These are phyloP conservation scores for Fimicolochytrium jonesii DNA, from an alignment of 192 early-diverging fungal genomes.

Conservation along the genomic window DNA sequence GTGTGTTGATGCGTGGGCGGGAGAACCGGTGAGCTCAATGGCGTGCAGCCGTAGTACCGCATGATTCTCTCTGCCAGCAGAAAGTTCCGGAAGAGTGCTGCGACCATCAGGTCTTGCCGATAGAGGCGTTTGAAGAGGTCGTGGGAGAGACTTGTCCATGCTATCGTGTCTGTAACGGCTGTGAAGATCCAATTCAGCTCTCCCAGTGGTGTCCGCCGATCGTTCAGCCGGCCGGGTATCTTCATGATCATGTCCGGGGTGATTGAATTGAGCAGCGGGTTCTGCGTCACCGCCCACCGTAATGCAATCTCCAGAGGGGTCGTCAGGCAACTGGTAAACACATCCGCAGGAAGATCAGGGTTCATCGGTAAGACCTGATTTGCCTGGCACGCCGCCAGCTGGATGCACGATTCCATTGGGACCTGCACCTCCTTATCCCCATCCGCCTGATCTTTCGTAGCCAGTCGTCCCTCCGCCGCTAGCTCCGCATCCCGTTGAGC, in stretches of 20 bases:
- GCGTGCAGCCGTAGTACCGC: conserved; percentile 90
- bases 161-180: conserved; percentile 96
- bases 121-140: conserved; percentile 90
- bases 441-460: not conserved
- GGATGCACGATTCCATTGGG: conserved; percentile 76
- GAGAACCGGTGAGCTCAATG: conserved; percentile 78
- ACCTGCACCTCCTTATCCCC: conserved; percentile 1
- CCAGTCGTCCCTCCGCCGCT: conserved; percentile 12
- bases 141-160: conserved; percentile 87
- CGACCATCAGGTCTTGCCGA: conserved; percentile 90
- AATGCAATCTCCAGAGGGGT: conserved; percentile 93
- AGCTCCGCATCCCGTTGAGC: conserved; percentile 75
- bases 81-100: conserved; percentile 93
- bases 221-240: conserved; percentile 81
- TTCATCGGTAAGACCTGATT: conserved; percentile 87
- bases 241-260: conserved; percentile 83
- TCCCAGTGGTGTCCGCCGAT: conserved; percentile 89
- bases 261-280: conserved; percentile 68
- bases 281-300: conserved; percentile 84
- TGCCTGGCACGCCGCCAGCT: conserved; percentile 85
- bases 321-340: conserved; percentile 94
- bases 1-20: conserved; percentile 92
- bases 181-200: conserved; percentile 99
- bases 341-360: conserved; percentile 91
- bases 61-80: conserved; percentile 93